Conservation (phyloP, 495 filamentous ascomycete species). For the Daldinia bambusicola region DNA sequence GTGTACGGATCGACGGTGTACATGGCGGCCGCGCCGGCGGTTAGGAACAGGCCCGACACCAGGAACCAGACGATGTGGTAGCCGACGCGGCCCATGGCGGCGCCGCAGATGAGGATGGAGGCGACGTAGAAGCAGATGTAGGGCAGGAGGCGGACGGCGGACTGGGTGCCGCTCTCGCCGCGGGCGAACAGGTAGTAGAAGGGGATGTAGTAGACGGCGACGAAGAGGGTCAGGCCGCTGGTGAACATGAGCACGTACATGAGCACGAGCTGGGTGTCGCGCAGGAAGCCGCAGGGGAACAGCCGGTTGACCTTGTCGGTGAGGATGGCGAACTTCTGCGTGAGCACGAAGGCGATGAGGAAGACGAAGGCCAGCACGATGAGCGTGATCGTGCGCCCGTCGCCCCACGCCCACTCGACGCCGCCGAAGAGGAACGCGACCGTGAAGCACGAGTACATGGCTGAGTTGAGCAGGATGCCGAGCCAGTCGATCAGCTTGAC, state of each 20-base stretch:
- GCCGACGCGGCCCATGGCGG: constrained; percentile 56
- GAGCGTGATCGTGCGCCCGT: constrained; percentile 57
- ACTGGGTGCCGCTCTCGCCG: constrained; percentile 49
- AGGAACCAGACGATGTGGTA: constrained; percentile 70
- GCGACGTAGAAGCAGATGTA: constrained; percentile 60
- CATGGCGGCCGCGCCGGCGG: constrained; percentile 62
- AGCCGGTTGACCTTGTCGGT: constrained; percentile 58
- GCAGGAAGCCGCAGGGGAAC: constrained; percentile 60
- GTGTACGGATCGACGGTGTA: constrained; percentile 51
- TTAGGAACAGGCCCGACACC: constrained; percentile 54
- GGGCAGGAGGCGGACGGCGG: constrained; percentile 60
- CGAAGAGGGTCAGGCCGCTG: constrained; percentile 44
- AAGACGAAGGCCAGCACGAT: constrained; percentile 59
- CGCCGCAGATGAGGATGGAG: constrained; percentile 55
- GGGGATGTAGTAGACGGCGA: constrained; percentile 61
- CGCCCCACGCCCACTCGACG: constrained; percentile 50
- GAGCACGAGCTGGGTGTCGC: constrained; percentile 13
- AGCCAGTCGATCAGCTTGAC: constrained; percentile 54
- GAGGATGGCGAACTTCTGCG: constrained; percentile 60
- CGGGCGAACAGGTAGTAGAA: constrained; percentile 58
- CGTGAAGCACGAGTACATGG: constrained; percentile 46
- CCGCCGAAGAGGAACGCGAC: constrained; percentile 63
- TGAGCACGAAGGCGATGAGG: constrained; percentile 56
- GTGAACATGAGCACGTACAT: constrained; percentile 19
- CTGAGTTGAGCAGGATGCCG: constrained; percentile 53